Evolutionary conservation across 371 early-diverging fungal genomes (phyloP).

Genomic region (Mucor lusitanicus): DNA sequence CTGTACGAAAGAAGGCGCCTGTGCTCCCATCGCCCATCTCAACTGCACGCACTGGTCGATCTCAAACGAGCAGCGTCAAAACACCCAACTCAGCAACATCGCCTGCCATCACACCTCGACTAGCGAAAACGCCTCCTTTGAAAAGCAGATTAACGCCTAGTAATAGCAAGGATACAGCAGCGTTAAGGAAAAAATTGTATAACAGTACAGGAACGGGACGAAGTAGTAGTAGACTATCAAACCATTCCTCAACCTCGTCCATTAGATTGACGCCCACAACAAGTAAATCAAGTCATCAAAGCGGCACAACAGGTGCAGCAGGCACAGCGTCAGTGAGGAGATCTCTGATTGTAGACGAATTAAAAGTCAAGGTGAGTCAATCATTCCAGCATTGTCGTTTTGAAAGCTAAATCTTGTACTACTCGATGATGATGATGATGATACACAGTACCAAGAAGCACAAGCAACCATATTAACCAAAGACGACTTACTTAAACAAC

Average conservation of each 20-base stretch:
- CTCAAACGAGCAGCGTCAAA: neutral
- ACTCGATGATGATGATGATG: too few relatives aligned
- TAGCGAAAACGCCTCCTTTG: neutral
- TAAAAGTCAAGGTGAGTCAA: slow-evolving; percentile 4
- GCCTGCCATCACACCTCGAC: neutral
- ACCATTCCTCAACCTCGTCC: neutral
- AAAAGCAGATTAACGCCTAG: neutral
- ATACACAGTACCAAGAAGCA: neutral
- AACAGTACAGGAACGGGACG: neutral
- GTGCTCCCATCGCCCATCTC: neutral
- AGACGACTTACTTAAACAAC: neutral
- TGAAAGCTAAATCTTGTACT: neutral
- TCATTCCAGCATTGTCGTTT: neutral
- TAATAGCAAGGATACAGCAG: neutral
- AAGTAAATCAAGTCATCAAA: neutral
- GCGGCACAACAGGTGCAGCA: neutral
- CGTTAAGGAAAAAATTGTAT: neutral
- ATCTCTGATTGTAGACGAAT: neutral
- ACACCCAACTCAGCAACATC: neutral
- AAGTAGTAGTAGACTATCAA: neutral
- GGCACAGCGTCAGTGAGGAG: neutral
- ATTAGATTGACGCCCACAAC: neutral
- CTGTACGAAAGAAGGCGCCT: neutral
- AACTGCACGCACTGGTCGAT: neutral
- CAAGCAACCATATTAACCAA: neutral